Evolutionary conservation across 2,329 filamentous ascomycete species (phyloP), one percentile per base, ranked within the genome.

Genomic region (Hirsutella thompsonii): DNA sequence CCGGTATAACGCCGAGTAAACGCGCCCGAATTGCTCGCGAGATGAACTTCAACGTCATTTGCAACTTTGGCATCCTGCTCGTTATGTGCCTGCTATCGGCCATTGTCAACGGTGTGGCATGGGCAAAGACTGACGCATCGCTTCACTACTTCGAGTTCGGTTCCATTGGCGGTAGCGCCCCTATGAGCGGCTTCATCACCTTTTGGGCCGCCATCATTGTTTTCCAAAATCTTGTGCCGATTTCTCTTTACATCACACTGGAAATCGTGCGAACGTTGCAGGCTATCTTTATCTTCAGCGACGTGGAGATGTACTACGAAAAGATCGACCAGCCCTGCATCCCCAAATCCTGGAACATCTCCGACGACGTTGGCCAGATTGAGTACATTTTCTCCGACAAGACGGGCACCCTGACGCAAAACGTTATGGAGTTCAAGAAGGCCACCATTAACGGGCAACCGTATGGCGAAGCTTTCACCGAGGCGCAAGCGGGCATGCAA

Each of bases 351-450:
- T 98, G 92, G 92, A 98, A 96, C 57, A 96, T 98, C 39, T 96
- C 90, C 1, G 92, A 98, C 56, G 93, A 98, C 53, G 72, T 98
- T 37, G 92, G 92, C 11, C 92, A 98, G 63, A 94, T 98, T 47
- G 92, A 96, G 62, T 98, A 96, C 67, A 94, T 98, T 50, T 98
- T 98, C 62, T 95, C 89, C 1, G 90, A 96, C 68, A 96, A 96
- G 69, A 96, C 90, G 0, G 90, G 90, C 20, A 96, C 90, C 1
- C 67, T 96, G 50, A 96, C 90, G 5, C 93, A 92, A 64, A 96
- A 96, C 56, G 82, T 89, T 69, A 96, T 98, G 92, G 93, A 98
- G 60, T 98, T 96, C 75, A 98, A 96, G 62, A 98, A 98, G 62
- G 88, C 83, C 42, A 94, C 89, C 0, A 81, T 98, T 62, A 96